Evolutionary conservation across 2,329 filamentous ascomycete species (phyloP).

Genomic region (Aspergillus pseudoglaucus): DNA sequence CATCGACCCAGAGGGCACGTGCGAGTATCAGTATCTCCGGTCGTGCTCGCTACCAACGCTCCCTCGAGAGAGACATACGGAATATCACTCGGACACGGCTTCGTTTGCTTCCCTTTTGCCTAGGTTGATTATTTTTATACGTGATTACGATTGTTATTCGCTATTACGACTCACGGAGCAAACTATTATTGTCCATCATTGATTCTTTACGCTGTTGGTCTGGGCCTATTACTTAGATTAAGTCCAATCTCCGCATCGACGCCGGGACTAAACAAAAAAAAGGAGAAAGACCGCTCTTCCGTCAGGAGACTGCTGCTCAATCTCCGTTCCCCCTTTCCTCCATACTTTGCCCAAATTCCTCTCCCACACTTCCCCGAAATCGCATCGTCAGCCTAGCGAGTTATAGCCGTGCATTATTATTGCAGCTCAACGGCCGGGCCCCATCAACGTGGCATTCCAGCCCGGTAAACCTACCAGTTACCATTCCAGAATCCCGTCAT

Average conservation of each 20-base stretch:
- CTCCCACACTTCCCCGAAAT: neutral
- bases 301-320: neutral
- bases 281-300: neutral
- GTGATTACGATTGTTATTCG: neutral
- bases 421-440: slow-evolving; percentile 10
- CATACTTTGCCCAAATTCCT: neutral
- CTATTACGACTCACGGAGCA: neutral
- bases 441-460: slow-evolving; percentile 28
- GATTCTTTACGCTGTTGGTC: neutral
- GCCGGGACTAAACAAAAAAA: neutral
- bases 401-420: slow-evolving; percentile 11
- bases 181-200: no score
- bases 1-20: slow-evolving; percentile 1
- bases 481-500: slow-evolving; percentile 14
- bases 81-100: no score
- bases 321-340: neutral
- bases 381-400: slow-evolving; percentile 3
- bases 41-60: neutral
- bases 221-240: neutral
- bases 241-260: neutral
- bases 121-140: no score
- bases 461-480: slow-evolving; percentile 10
- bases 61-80: no score
- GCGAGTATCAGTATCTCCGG: neutral
- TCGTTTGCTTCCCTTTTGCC: no score